Percentiles rank a stretch among this genome's conserved stretches.
Evolutionary conservation across 2,329 filamentous ascomycete species (phyloP).

Genomic region (Tolypocladium amazonense): DNA sequence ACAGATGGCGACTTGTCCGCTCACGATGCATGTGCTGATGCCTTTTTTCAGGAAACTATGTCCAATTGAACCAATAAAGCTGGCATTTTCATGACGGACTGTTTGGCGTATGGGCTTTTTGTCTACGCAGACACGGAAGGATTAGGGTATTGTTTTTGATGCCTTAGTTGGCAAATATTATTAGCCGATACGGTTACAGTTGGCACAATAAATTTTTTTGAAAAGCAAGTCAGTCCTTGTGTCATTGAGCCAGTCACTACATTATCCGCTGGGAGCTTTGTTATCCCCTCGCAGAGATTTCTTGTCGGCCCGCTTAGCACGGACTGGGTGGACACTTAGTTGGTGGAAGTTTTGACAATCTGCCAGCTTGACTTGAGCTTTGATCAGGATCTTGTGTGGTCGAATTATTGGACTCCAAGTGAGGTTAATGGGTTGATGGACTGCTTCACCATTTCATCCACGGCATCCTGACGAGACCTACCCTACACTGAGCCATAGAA

Average conservation of each 20-base stretch:
- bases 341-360: no score
- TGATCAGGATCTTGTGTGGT: background rate
- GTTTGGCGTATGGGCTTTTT: background rate
- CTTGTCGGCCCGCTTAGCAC: no score
- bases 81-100: background rate
- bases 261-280: background rate
- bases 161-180: background rate
- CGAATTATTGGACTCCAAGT: background rate
- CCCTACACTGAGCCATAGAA: no score
- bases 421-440: no score
- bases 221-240: background rate
- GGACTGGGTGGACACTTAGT: no score
- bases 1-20: background rate
- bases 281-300: background rate
- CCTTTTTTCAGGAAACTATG: constrained; percentile 34
- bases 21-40: background rate
- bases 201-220: background rate
- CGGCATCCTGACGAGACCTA: no score
- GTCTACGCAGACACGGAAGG: background rate
- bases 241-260: background rate
- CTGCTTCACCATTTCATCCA: no score
- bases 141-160: background rate
- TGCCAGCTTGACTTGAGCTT: background rate
- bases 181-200: background rate
- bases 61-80: constrained; percentile 24